phyloP scores from a whole-genome alignment of 257 asterid species.

The Penstemon eatonii region DNA sequence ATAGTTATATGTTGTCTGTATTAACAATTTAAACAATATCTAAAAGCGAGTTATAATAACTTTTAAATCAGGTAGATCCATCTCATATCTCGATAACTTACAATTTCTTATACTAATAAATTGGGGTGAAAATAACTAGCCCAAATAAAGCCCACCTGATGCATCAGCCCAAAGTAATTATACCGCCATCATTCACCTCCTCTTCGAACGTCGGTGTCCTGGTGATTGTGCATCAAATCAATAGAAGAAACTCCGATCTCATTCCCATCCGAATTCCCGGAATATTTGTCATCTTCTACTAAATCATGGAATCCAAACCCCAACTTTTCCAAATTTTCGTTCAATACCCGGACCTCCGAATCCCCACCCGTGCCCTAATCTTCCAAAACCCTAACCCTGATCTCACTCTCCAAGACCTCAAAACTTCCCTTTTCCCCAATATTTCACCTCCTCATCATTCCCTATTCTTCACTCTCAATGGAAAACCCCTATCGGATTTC shows the following conservation, averaged over 20 bases:
- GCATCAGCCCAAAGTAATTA: too few species aligned
- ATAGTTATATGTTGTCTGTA: too few species aligned
- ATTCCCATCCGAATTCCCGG: background rate
- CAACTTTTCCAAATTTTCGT: constrained; percentile 52
- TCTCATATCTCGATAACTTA: too few species aligned
- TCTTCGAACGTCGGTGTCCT: too few species aligned
- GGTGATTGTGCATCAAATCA: too few species aligned
- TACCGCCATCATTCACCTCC: too few species aligned
- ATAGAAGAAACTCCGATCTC: background rate
- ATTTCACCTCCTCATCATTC: constrained; percentile 31
- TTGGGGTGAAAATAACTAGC: too few species aligned
- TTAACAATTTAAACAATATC: too few species aligned
- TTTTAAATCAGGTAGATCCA: too few species aligned
- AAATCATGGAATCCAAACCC: constrained; percentile 34
- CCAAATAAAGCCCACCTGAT: too few species aligned
- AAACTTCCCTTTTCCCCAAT: constrained; percentile 42
- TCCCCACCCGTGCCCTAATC: constrained; percentile 53
- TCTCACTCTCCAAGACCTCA: constrained; percentile 56
- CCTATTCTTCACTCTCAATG: constrained; percentile 62
- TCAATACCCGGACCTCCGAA: constrained; percentile 57
- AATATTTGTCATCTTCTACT: background rate
- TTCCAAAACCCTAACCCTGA: constrained; percentile 52
- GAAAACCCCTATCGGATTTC: constrained; percentile 54
- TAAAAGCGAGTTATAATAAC: too few species aligned
- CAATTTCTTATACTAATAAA: too few species aligned